Base-by-base conservation (phyloP, 305 asterid genomes). In the Ajuga reptans region DNA sequence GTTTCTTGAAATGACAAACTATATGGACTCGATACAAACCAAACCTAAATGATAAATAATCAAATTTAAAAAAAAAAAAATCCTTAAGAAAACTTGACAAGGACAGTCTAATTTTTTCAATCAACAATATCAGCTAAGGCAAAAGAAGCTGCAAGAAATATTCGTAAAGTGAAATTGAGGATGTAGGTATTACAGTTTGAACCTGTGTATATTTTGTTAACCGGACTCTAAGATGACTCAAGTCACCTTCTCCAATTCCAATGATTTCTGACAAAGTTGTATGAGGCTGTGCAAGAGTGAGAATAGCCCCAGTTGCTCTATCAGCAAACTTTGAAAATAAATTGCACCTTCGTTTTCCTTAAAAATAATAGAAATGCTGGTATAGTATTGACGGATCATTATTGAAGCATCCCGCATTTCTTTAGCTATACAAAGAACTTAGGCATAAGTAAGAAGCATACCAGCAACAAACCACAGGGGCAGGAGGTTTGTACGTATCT, bases 381-480 rank as follows among this genome's bases (percentile, higher is more conserved):
- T 34, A 64, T 39, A 69, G 15, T 45, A 62, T 46, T 51, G 67
- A 75, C 57, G 56, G 55, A 60, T 57, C 55, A 76, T n/a, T 51
- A 58, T 58, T 34, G 66, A 67, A 49, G 74, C 68, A 34, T 39
- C 56, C 47, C 39, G 69, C 54, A 47, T 21, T 64, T 57, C 17
- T 64, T 51, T 46, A 66, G 77, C 66, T 55, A 46, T 36, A 59
- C 18, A 55, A 50, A 42, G 50, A 54, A 21, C 64, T 73, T 45
- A 42, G 31, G 10, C 51, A 45, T 41, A 46, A 63, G 51, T 14
- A 75, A 74, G 71, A 74, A 57, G 66, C 77, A 74, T 86, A 91
- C 96, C 98, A 70, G 89, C 82, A 74, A 78, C 85, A 83, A 76
- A 88, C 83, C 89, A 83, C 83, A 88, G 71, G 18, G 96, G 94